A percentile compares a stretch with the other conserved stretches of the same genome.
phyloP scores from a whole-genome alignment of 192 early-diverging fungal species.

The Coemansia sp. region DNA sequence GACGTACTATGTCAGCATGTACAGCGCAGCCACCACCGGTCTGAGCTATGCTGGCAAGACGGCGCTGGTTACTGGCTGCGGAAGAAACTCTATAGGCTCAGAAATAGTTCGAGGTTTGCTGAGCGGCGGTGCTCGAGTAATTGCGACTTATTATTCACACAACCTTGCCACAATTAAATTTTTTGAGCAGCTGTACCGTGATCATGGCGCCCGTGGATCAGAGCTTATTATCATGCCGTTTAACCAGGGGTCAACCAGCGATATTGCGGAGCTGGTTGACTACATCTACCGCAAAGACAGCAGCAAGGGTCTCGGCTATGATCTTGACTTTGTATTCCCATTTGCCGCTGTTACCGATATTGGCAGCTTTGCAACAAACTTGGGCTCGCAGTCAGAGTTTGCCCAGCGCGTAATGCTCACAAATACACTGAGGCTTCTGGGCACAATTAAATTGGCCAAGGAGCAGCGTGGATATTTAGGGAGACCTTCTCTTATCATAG shows the following conservation, averaged over 20 bases:
- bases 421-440: slow-evolving; percentile 80
- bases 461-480: too few relatives aligned
- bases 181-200: slow-evolving; percentile 87
- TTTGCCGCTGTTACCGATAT: slow-evolving; percentile 90
- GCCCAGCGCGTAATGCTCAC: slow-evolving; percentile 93
- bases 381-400: slow-evolving; percentile 81
- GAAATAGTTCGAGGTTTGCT: slow-evolving; percentile 86
- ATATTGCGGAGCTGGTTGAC: slow-evolving; percentile 73
- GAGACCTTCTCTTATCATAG: slow-evolving; percentile 81
- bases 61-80: slow-evolving; percentile 89
- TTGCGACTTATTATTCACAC: slow-evolving; percentile 90
- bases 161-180: slow-evolving; percentile 41
- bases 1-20: slow-evolving; percentile 75
- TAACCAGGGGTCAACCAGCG: slow-evolving; percentile 86
- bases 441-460: too few relatives aligned
- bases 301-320: slow-evolving; percentile 72
- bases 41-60: slow-evolving; percentile 80
- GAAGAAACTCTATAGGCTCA: slow-evolving; percentile 87
- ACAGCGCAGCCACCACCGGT: slow-evolving; percentile 71
- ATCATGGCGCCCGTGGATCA: slow-evolving; percentile 80
- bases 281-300: slow-evolving; percentile 72
- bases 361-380: slow-evolving; percentile 76
- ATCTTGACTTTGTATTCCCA: slow-evolving; percentile 89
- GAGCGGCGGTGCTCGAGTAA: slow-evolving; percentile 87
- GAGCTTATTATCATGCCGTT: slow-evolving; percentile 92